phyloP scores from a whole-genome alignment of 768 basidiomycete genomes.

The Amyloporia xantha region DNA sequence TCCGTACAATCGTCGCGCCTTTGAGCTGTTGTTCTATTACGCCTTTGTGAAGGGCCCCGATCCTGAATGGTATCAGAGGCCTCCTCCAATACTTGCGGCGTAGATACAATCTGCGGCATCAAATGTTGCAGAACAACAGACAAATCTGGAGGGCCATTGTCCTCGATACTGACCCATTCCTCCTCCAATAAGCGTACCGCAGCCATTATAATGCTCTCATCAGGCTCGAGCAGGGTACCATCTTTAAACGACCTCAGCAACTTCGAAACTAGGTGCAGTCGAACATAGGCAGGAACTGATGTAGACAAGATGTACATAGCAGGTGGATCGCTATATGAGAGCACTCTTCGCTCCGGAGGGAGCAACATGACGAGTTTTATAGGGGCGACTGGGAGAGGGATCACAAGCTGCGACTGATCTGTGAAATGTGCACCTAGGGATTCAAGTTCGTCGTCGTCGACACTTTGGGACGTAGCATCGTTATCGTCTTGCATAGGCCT shows the following conservation, averaged over 20 bases:
- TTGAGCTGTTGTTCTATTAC: conserved; percentile 17
- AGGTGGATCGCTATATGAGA: conserved; percentile 43
- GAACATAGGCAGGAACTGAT: conserved; percentile 70
- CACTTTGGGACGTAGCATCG: neutral
- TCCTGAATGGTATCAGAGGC: conserved; percentile 2
- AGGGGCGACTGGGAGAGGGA: conserved; percentile 60
- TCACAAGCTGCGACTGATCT: conserved; percentile 41
- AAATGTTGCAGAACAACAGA: conserved; percentile 53
- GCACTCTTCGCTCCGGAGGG: conserved; percentile 37
- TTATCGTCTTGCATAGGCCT: conserved; percentile 6
- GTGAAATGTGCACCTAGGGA: conserved; percentile 43
- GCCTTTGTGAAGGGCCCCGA: conserved; percentile 15
- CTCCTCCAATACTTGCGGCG: neutral
- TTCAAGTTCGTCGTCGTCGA: conserved; percentile 27
- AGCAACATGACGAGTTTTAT: conserved; percentile 63
- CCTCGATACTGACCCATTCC: conserved; percentile 59
- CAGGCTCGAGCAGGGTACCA: conserved; percentile 51
- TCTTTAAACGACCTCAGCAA: conserved; percentile 52
- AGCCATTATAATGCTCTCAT: conserved; percentile 68
- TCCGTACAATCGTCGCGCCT: conserved; percentile 39
- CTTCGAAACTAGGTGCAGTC: conserved; percentile 70
- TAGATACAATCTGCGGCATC: neutral
- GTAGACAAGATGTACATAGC: conserved; percentile 72
- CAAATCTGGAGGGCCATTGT: conserved; percentile 71
- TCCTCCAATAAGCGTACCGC: conserved; percentile 65